Percentiles rank a stretch among this genome's conserved stretches.
Conservation (phyloP, 177 flowering plant genomes). For the Vitis hybrid region DNA sequence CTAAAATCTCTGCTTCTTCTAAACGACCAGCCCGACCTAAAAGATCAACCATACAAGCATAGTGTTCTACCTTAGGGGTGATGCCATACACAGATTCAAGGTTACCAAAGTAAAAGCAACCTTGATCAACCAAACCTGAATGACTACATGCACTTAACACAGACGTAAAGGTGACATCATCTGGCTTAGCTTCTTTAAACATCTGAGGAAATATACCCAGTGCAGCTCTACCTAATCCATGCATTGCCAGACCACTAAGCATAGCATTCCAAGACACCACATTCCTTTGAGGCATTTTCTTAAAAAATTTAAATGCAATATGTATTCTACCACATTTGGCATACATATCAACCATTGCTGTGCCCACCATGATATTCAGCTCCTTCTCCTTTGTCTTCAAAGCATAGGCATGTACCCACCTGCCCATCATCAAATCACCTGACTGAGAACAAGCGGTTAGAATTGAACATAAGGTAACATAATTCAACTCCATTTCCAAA, state of each 20-base stretch:
- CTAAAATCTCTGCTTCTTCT: conserved; percentile 58
- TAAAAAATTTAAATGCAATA: conserved; percentile 40
- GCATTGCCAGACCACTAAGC: conserved; percentile 71
- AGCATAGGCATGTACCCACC: conserved; percentile 65
- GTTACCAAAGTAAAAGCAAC: conserved; percentile 34
- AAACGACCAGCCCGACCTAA: conserved; percentile 68
- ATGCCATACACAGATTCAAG: conserved; percentile 39
- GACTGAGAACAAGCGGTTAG: conserved; percentile 57
- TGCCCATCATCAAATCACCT: conserved; percentile 56
- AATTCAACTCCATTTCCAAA: conserved; percentile 28
- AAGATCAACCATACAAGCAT: conserved; percentile 81
- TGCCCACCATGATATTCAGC: conserved; percentile 46
- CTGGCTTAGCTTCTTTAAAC: conserved; percentile 52
- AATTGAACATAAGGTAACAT: conserved; percentile 55
- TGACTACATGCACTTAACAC: conserved; percentile 77
- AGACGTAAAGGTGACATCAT: conserved; percentile 55
- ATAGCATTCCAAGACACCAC: conserved; percentile 78
- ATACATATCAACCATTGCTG: conserved; percentile 72
- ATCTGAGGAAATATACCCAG: conserved; percentile 47
- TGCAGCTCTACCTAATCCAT: conserved; percentile 48
- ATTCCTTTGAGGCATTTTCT: conserved; percentile 42
- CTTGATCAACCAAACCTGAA: conserved; percentile 64
- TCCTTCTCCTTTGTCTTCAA: conserved; percentile 35
- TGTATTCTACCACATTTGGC: conserved; percentile 66
- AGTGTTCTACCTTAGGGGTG: conserved; percentile 64